A percentile compares a stretch with the other conserved stretches of the same genome.
phyloP scores from a whole-genome alignment of 495 filamentous ascomycete genomes.

The Trichoderma orchidacearum region DNA sequence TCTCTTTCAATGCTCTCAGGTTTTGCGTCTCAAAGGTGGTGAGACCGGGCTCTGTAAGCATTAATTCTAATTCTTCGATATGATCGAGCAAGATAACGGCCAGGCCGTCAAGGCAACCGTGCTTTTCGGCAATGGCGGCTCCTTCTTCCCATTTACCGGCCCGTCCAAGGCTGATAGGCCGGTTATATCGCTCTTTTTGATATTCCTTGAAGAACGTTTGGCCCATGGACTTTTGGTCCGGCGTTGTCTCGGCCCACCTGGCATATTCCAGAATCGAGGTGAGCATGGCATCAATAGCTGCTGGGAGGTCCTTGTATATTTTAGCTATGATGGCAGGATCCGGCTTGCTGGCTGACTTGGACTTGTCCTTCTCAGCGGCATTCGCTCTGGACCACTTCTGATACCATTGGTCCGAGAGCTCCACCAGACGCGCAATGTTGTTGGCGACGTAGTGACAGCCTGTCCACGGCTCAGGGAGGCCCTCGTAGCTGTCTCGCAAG shows the following conservation, averaged over 20 bases:
- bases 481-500: constrained; percentile 42
- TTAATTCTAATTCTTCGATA: constrained; percentile 17
- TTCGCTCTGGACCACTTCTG: constrained; percentile 6
- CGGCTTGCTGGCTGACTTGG: not conserved
- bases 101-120: constrained; percentile 52
- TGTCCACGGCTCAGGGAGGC: constrained; percentile 71
- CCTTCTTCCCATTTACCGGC: constrained; percentile 55
- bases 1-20: constrained; percentile 13
- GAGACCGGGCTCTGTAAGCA: constrained; percentile 8
- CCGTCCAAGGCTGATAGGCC: constrained; percentile 42
- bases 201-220: constrained; percentile 21
- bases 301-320: constrained; percentile 23
- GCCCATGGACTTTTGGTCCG: constrained; percentile 16
- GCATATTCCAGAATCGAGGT: constrained; percentile 25
- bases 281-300: constrained; percentile 31
- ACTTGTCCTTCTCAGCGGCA: not conserved
- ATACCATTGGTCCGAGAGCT: constrained; percentile 28
- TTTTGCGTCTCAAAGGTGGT: constrained; percentile 11
- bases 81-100: constrained; percentile 41
- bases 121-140: constrained; percentile 60
- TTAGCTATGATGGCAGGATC: constrained; percentile 16
- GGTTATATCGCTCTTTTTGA: constrained; percentile 22
- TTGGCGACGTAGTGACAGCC: constrained; percentile 46
- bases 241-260: constrained; percentile 20
- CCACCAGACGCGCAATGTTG: constrained; percentile 38